Evolutionary conservation across 2,329 filamentous ascomycete species (phyloP).

Genomic region (Fusarium veterinarium): DNA sequence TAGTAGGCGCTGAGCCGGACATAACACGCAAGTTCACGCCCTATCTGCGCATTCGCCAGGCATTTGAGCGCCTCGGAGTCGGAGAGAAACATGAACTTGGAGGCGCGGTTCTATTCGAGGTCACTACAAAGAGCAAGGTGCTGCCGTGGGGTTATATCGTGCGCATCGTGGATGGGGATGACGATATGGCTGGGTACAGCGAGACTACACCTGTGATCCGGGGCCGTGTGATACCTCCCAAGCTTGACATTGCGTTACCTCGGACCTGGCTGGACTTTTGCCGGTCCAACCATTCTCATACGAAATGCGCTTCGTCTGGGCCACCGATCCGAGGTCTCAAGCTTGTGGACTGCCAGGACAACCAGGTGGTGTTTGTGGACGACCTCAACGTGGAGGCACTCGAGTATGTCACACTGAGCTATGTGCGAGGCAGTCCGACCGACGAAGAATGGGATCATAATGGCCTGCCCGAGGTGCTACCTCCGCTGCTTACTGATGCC

Average conservation of each 20-base stretch:
- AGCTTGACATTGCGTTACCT: constrained; percentile 47
- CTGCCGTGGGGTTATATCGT: constrained; percentile 54
- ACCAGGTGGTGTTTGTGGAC: constrained; percentile 46
- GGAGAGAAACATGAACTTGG: constrained; percentile 53
- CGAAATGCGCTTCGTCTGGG: constrained; percentile 35
- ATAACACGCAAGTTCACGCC: constrained; percentile 51
- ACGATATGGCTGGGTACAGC: constrained; percentile 39
- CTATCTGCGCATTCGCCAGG: constrained; percentile 53
- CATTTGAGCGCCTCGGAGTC: constrained; percentile 53
- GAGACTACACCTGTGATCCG: constrained; percentile 41
- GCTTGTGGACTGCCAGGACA: constrained; percentile 49
- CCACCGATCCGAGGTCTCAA: constrained; percentile 45
- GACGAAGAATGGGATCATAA: constrained; percentile 33
- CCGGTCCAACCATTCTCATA: constrained; percentile 44
- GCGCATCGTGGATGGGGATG: constrained; percentile 43
- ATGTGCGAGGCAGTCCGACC: constrained; percentile 45
- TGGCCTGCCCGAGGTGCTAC: constrained; percentile 43
- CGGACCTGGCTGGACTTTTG: constrained; percentile 53
- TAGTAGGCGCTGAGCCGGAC: constrained; percentile 48
- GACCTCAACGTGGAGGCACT: constrained; percentile 39
- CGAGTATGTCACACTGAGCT: constrained; percentile 53
- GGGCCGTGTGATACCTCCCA: constrained; percentile 48
- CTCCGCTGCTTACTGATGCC: constrained; percentile 50
- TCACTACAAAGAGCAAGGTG: constrained; percentile 51
- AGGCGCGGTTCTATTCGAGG: constrained; percentile 51